Conservation (phyloP, 176 grass and related monocot genomes). For the Secale cereale region DNA sequence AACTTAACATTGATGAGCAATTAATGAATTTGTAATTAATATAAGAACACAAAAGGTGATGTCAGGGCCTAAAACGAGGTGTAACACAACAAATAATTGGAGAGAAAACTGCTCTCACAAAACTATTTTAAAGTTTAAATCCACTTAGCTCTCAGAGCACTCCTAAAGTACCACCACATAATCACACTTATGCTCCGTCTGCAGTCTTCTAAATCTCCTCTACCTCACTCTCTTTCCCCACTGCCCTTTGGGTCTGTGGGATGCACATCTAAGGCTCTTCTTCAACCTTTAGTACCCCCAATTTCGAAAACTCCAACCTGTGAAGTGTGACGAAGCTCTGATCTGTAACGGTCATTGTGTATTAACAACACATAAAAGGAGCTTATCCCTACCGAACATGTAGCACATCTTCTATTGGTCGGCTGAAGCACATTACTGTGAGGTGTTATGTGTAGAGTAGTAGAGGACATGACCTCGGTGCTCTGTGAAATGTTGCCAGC, state of each 20-base stretch:
- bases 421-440: neutral
- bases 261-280: neutral
- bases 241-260: neutral
- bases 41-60: constrained; percentile 3
- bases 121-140: neutral
- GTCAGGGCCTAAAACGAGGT: neutral
- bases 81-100: neutral
- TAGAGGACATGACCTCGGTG: neutral
- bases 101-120: neutral
- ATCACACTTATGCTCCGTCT: neutral
- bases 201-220: neutral
- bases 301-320: neutral
- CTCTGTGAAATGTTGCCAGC: neutral
- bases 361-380: neutral
- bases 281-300: neutral
- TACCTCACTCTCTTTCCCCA: neutral
- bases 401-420: neutral
- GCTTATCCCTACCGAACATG: neutral
- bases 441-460: neutral
- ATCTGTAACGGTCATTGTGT: neutral
- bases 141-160: neutral
- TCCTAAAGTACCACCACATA: neutral
- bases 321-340: neutral
- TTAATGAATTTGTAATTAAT: constrained; percentile 2
- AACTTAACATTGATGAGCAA: neutral